These are phyloP conservation scores for Wallacemonas sp. DNA, from an alignment of 208 protist species.

Conservation along the genomic window DNA sequence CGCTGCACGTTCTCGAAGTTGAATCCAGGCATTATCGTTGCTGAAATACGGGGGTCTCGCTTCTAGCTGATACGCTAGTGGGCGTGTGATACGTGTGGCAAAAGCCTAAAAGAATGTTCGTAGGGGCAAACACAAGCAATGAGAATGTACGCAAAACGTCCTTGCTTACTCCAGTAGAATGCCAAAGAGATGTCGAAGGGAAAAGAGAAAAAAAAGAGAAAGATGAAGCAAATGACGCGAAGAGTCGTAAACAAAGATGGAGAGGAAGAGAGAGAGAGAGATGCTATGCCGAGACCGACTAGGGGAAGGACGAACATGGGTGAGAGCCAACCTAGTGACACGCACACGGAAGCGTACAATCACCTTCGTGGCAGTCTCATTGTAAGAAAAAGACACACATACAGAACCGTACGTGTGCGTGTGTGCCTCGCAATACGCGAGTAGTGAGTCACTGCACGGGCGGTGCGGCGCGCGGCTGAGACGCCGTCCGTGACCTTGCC, in stretches of 20 bases:
- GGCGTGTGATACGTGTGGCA: background rate
- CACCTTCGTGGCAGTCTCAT: too few relatives aligned
- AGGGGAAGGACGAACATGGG: background rate
- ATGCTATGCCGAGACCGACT: background rate
- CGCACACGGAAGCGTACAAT: too few relatives aligned
- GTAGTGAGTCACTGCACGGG: too few relatives aligned
- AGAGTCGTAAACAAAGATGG: background rate
- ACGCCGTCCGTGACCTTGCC: too few relatives aligned
- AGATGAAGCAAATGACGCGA: constrained; percentile 8
- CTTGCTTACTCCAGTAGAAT: too few relatives aligned
- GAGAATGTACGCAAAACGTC: background rate
- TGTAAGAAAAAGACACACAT: background rate
- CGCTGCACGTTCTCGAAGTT: constrained; percentile 92
- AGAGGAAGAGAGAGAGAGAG: background rate
- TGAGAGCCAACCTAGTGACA: too few relatives aligned
- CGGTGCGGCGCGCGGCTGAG: too few relatives aligned
- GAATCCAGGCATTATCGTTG: constrained; percentile 91
- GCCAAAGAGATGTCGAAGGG: background rate
- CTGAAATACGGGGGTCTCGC: background rate
- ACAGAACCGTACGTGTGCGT: too few relatives aligned
- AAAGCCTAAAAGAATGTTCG: background rate
- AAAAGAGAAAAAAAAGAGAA: constrained; percentile 18
- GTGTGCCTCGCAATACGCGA: too few relatives aligned
- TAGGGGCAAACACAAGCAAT: background rate
- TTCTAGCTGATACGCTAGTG: background rate